These are phyloP conservation scores for Dipteronia sinensis DNA, from an alignment of 345 rosid species.

Conservation along the genomic window DNA sequence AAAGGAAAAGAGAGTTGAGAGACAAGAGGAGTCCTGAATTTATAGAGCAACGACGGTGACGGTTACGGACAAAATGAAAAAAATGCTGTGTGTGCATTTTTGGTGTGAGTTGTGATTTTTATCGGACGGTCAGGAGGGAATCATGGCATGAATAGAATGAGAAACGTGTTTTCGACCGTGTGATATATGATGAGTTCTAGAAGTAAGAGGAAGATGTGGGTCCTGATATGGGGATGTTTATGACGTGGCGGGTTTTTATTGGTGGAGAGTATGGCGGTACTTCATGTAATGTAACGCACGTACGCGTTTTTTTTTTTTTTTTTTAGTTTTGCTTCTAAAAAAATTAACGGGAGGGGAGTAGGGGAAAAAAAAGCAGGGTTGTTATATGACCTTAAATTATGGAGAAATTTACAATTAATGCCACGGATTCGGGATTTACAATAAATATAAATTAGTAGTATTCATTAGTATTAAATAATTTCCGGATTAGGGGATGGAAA, in stretches of 20 bases:
- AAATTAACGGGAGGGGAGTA: too few relatives aligned
- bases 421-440: background rate
- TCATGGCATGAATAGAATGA: background rate
- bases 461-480: too few relatives aligned
- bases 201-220: background rate
- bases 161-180: background rate
- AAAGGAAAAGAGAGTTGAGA: slow-evolving; percentile 13
- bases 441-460: too few relatives aligned
- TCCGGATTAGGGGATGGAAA: too few relatives aligned
- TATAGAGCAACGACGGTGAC: slow-evolving; percentile 29
- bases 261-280: slow-evolving; percentile 12
- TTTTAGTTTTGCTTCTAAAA: too few relatives aligned
- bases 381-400: background rate
- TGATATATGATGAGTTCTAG: background rate
- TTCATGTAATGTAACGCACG: slow-evolving; percentile 17
- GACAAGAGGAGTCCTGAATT: background rate
- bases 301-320: background rate
- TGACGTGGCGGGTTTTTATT: background rate
- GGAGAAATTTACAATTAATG: background rate
- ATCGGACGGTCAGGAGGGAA: slow-evolving; percentile 37
- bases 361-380: too few relatives aligned
- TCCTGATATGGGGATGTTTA: background rate
- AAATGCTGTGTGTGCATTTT: background rate
- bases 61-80: too few relatives aligned
- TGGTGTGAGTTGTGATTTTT: background rate